Evolutionary conservation across 129 eudicot genomes (phyloP).

Genomic region (carrot (Daucus carota)): DH1_v3.0 NC_030389.2:34303501-34304000

Average conservation of each 20-base stretch:
- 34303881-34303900: constrained; percentile 58
- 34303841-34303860: constrained; percentile 39
- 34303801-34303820: constrained; percentile 71
- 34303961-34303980: constrained; percentile 62
- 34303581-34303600: constrained; percentile 41
- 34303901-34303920: constrained; percentile 39
- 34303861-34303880: constrained; percentile 65
- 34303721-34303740: constrained; percentile 41
- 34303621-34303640: constrained; percentile 54
- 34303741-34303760: constrained; percentile 55
- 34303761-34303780: constrained; percentile 51
- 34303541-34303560: constrained; percentile 67
- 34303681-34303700: constrained; percentile 37
- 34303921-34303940: constrained; percentile 64
- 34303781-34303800: constrained; percentile 42
- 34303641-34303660: constrained; percentile 76
- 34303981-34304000: constrained; percentile 63
- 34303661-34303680: constrained; percentile 47
- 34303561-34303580: constrained; percentile 50
- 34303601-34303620: constrained; percentile 62
- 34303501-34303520: constrained; percentile 49
- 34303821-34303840: constrained; percentile 48
- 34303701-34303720: constrained; percentile 56
- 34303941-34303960: constrained; percentile 52
- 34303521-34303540: constrained; percentile 31